Percentiles rank a stretch among this genome's conserved stretches.
Evolutionary conservation across 2,329 filamentous ascomycete genomes (phyloP).

Genomic region (Colletotrichum phormii): DNA sequence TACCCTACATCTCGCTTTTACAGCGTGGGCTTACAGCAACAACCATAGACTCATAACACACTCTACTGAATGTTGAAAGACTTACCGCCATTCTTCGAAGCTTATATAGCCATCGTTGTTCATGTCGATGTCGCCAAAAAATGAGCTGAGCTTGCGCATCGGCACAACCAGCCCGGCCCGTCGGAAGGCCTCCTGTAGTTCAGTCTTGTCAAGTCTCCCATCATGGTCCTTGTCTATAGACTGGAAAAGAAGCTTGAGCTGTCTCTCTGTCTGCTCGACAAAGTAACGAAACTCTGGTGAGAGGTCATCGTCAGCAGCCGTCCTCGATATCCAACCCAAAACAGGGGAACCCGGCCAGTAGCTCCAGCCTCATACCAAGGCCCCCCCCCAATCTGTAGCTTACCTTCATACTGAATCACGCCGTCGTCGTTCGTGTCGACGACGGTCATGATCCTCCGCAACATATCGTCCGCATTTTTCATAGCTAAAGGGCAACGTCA

Average conservation of each 20-base stretch:
- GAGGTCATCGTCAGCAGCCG: constrained; percentile 28
- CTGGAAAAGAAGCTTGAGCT: constrained; percentile 84
- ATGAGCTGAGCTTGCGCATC: constrained; percentile 80
- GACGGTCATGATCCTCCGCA: constrained; percentile 81
- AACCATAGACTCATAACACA: neutral
- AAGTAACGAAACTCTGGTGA: constrained; percentile 86
- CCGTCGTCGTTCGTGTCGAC: constrained; percentile 92
- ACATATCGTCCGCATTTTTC: constrained; percentile 90
- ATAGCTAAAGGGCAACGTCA: constrained; percentile 60
- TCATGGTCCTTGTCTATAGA: constrained; percentile 88
- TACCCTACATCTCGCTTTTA: neutral
- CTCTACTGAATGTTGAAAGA: constrained; percentile 37
- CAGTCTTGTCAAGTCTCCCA: constrained; percentile 87
- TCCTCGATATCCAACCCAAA: constrained; percentile 6
- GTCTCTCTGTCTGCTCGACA: constrained; percentile 86
- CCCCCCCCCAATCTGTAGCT: constrained; percentile 41
- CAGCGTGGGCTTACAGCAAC: neutral
- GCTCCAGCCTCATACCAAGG: constrained; percentile 19
- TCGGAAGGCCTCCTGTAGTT: constrained; percentile 83
- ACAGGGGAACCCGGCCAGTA: constrained; percentile 19
- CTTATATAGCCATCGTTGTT: constrained; percentile 90
- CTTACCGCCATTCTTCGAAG: constrained; percentile 97
- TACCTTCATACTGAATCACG: constrained; percentile 91
- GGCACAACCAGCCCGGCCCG: constrained; percentile 84
- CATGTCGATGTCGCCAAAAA: constrained; percentile 90